phyloP scores from a whole-genome alignment of 2,329 filamentous ascomycete species.

The Aschersonia sp. region DNA sequence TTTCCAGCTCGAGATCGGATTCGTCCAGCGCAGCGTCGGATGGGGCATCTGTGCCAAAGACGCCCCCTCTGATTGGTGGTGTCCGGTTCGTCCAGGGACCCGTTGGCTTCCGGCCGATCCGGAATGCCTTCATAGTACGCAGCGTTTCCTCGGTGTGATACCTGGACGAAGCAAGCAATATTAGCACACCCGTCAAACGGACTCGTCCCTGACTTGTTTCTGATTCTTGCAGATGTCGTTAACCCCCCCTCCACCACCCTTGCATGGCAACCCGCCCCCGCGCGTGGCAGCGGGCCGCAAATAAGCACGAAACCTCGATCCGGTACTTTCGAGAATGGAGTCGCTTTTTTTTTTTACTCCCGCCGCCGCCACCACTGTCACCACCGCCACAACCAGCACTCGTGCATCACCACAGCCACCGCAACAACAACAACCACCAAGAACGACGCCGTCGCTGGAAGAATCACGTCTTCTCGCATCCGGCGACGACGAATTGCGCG shows the following conservation, averaged over 20 bases:
- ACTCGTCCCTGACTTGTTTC: not conserved
- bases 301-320: not conserved
- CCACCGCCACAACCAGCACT: not conserved
- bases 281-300: not conserved
- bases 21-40: constrained; percentile 4
- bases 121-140: constrained; percentile 42
- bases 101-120: constrained; percentile 39
- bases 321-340: not conserved
- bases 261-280: not conserved
- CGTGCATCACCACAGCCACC: not conserved
- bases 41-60: constrained; percentile 8
- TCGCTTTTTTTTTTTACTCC: not conserved
- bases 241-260: not conserved
- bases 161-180: constrained; percentile 18
- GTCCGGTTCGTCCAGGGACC: constrained; percentile 42
- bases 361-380: not conserved
- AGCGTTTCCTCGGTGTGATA: constrained; percentile 41
- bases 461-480: no score
- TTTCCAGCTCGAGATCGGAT: constrained; percentile 4
- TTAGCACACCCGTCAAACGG: constrained; percentile 5
- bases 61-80: constrained; percentile 41
- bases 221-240: not conserved
- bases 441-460: not conserved
- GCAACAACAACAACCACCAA: not conserved
- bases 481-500: no score